Base-by-base conservation (phyloP, 306 rosid species). In the Malus sieversii region DNA sequence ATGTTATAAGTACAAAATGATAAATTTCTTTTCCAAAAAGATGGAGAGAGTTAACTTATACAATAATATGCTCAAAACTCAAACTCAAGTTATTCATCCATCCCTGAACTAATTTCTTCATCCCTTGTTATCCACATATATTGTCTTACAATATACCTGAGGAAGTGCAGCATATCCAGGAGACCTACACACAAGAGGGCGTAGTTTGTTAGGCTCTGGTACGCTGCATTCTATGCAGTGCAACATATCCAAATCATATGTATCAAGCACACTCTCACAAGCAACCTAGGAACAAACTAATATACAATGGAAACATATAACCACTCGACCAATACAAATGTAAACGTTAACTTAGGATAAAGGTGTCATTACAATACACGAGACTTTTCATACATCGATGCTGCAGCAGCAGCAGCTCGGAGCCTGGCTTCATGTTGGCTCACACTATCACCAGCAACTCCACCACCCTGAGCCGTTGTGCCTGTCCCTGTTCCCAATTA, bases 391-490 rank as follows among this genome's bases (percentile, higher is more conserved):
- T 95, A 95, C 76, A 89, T 82, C 60, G 97, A 85, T 71, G 98
- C 98, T n/a, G 98, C 97, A 6, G 93, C 88, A 19, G 97, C 97
- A n/a, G 97, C 97, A 68, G 98, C 96, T 86, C 68, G 97, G 70
- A 90, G 96, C 84, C 96, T 90, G 65, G 96, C 91, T 84, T 92
- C 96, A 81, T 90, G 96, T 68, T 75, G 86, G 81, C 90, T 92
- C 75, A 88, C 55, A 77, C 68, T 84, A 85, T 85, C 89, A 79
- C 86, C 79, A 68, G 81, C 75, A 66, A 12, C 75, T 67, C 84
- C 86, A 73, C 78, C 84, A 67, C 87, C 87, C 72, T 92, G 93
- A 77, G 82, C 68, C 52, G 85, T 55, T 30, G 87, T 35, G 75
- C 90, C 85, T 18, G 91, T 71, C 67, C 88, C 85, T 82, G 86